Evolutionary conservation across 352 stramenopile genomes (phyloP).

Genomic region (Saprolegnia parasitica): DNA sequence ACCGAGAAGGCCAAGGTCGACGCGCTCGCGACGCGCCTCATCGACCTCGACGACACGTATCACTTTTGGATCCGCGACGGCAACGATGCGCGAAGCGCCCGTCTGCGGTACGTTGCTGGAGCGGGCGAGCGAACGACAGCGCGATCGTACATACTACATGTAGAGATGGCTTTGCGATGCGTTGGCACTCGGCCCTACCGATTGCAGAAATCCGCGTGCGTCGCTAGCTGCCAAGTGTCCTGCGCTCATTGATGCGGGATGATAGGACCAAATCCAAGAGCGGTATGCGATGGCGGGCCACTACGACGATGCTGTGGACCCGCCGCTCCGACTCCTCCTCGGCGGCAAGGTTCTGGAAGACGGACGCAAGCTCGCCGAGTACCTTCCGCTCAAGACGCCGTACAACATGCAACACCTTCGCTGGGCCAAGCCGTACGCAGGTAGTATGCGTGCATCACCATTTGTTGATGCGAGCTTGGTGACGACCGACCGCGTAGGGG

Average conservation of each 20-base stretch:
- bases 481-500: background rate
- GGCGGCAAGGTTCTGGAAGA: slow-evolving; percentile 9
- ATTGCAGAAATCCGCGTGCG: slow-evolving; percentile 19
- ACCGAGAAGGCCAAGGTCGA: slow-evolving; percentile 12
- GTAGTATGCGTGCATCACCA: no score
- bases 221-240: background rate
- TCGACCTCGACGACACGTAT: slow-evolving; percentile 6
- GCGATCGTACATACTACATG: background rate
- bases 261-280: slow-evolving; percentile 26
- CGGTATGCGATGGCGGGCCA: slow-evolving; percentile 2
- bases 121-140: no score
- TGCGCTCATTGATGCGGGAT: background rate
- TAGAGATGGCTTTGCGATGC: slow-evolving; percentile 12
- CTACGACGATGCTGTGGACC: background rate
- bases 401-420: background rate
- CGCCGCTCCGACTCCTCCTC: slow-evolving; percentile 15
- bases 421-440: slow-evolving; percentile 21
- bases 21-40: background rate
- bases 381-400: background rate
- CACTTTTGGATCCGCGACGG: slow-evolving; percentile 17
- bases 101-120: slow-evolving; percentile 1
- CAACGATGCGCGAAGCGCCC: background rate
- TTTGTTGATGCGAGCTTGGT: no score
- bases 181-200: background rate
- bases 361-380: slow-evolving; percentile 1